Evolutionary conservation across 306 rosid species (phyloP), one percentile per base, ranked within the genome.

Genomic region (Trifolium repens): DNA sequence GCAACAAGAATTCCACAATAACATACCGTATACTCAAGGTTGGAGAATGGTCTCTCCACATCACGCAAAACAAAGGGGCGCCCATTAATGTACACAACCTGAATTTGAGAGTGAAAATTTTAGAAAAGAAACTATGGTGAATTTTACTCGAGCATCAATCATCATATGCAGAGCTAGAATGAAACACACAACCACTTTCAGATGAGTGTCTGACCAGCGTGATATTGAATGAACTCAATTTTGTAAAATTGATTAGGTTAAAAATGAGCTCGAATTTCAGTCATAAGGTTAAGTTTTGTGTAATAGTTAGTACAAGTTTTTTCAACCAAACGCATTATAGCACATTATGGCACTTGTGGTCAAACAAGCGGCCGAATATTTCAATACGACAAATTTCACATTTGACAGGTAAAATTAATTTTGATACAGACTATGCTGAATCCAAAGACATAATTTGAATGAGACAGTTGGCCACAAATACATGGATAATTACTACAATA

Each of bases 31-130:
- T 93, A 93, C 79, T 93, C 98, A 27, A 93, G 94, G 83, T 93
- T 93, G 61, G 94, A 89, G 85, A 93, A 93, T 26, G 98, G 98
- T 69, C 93, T 85, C 84, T 87, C 98, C 82, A 90, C 96, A 5
- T 93, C 98, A 63, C 98, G 96, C 72, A 67, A 67, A 44, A 93
- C 98, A 79, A 93, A 93, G 66, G 98, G 98, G 22, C 96, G 92
- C 2, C 96, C 93, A 80, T 93, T 93, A 70, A 93, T 87, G 83
- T 93, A 90, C 67, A 93, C 98, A 75, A 93, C 88, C 98, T 93
- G 84, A 55, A 69, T 86, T 68, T 74, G 58, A 74, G 62, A 79
- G 46, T 2, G 17, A 1, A 35, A 47, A 75, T 19, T 3, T 69
- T 44, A 69, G 34, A 39, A 34, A 32, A 68, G 7, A 59, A 9